Base-by-base conservation (phyloP, 1,139 yeast genomes). In the Nakaseomyces glabratus region DNA sequence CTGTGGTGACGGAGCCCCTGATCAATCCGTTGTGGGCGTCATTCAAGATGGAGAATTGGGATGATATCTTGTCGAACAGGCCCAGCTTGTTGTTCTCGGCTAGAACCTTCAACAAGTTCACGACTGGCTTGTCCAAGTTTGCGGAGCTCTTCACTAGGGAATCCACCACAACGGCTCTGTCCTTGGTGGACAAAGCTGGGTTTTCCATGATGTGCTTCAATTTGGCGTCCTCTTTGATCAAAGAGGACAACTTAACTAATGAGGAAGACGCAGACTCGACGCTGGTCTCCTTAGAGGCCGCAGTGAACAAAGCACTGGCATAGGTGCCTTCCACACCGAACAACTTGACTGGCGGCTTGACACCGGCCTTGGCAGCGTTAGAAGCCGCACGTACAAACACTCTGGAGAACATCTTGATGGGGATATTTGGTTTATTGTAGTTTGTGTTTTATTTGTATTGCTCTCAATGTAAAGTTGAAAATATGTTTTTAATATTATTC, bases 241-340 rank as follows among this genome's bases (percentile, higher is more conserved):
- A 64, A 33, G 66, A 60, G 54, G 69, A 61, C 50, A 90, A 63
- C 49, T 74, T 65, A 49, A 63, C 61, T 53, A 93, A 74, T 31
- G 90, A 73, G 54, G 72, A 68, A 60, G 70, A 75, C 35, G 95
- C 76, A 54, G 74, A 65, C 44, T 77, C 88, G 49, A 90, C 68
- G 17, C 85, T 69, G 23, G 93, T 73, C 52, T 78, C 77, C 71
- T 82, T 82, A 48, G 79, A 80, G 39, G 97, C 82, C 22, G 98
- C 97, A 40, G 88, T 70, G 75, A 80, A 90, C 52, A 90, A 73
- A 34, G 99, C 96, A 43, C 85, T 73, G 53, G 98, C 98, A 62
- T 90, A 90, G 45, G 97, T 86, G 59, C 97, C 98, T 51, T 88
- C 96, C 49, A 90, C 68, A 47, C 98, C 98, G 57, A 75, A 88